Conservation (phyloP, 352 stramenopile genomes). For the Phytophthora constricta region DNA sequence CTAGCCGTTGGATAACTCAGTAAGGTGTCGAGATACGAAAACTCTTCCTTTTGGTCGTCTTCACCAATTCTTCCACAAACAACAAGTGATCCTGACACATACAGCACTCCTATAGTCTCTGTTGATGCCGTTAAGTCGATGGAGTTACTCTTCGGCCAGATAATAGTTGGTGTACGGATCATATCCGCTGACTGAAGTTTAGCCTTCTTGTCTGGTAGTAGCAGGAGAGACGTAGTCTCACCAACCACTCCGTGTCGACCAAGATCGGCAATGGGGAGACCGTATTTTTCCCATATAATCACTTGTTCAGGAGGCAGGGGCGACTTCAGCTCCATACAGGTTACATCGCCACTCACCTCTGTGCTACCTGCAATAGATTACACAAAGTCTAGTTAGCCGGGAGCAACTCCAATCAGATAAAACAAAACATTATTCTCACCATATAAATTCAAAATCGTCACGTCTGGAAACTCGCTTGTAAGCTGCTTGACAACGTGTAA, state of each 20-base stretch:
- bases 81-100: constrained; percentile 43
- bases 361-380: constrained; percentile 51
- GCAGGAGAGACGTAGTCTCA: constrained; percentile 30
- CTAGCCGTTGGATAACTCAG: neutral
- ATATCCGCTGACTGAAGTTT: no score
- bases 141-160: constrained; percentile 19
- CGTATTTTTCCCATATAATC: constrained; percentile 38
- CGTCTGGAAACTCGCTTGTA: constrained; percentile 27
- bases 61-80: constrained; percentile 41
- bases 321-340: constrained; percentile 43
- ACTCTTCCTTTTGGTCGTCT: neutral
- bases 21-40: constrained; percentile 5
- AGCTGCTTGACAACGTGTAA: constrained; percentile 35
- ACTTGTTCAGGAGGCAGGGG: constrained; percentile 25
- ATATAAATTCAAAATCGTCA: constrained; percentile 65
- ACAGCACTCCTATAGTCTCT: constrained; percentile 38
- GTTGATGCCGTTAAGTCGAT: neutral
- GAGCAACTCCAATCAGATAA: neutral
- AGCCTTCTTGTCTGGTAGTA: constrained; percentile 17
- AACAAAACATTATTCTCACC: constrained; percentile 38
- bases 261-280: constrained; percentile 53
- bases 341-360: constrained; percentile 69
- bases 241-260: constrained; percentile 30
- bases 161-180: constrained; percentile 1
- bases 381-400: neutral